These are phyloP conservation scores for Hypoxylon sp. DNA, from an alignment of 2,329 filamentous ascomycete species.

Conservation along the genomic window DNA sequence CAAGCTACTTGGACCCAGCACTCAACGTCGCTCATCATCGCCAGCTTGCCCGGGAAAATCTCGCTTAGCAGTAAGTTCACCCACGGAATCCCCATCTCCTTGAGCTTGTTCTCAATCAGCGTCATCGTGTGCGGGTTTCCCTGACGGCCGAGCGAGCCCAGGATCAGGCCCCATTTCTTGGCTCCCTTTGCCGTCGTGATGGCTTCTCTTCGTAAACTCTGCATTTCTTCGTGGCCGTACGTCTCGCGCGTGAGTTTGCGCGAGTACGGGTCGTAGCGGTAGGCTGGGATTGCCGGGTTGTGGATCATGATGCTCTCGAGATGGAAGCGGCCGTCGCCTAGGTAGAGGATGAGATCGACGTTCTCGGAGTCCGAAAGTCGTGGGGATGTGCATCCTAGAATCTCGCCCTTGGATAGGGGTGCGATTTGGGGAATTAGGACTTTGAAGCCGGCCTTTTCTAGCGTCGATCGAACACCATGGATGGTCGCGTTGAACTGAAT, in stretches of 20 bases:
- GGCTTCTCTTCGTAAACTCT: slow-evolving; percentile 81
- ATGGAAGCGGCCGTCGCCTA: slow-evolving; percentile 66
- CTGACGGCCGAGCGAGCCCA: slow-evolving; percentile 92
- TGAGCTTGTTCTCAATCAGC: slow-evolving; percentile 84
- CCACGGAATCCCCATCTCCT: slow-evolving; percentile 80
- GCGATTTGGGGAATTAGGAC: slow-evolving; percentile 93
- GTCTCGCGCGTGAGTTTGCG: slow-evolving; percentile 90
- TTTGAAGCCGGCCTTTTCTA: slow-evolving; percentile 88
- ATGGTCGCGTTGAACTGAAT: slow-evolving; percentile 99
- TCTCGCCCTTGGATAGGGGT: slow-evolving; percentile 93
- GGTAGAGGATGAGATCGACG: slow-evolving; percentile 70
- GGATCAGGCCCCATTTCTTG: slow-evolving; percentile 93
- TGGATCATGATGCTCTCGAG: slow-evolving; percentile 99
- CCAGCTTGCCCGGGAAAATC: slow-evolving; percentile 96
- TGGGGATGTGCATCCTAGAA: slow-evolving; percentile 96
- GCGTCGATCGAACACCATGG: slow-evolving; percentile 82
- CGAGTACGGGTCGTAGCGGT: slow-evolving; percentile 97
- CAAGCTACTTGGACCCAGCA: slow-evolving; percentile 99
- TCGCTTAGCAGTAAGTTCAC: slow-evolving; percentile 91
- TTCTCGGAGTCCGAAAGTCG: slow-evolving; percentile 70
- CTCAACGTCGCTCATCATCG: slow-evolving; percentile 93
- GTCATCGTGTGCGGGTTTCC: slow-evolving; percentile 94
- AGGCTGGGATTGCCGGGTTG: slow-evolving; percentile 90
- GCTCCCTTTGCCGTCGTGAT: slow-evolving; percentile 82
- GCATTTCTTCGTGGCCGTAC: slow-evolving; percentile 94